Percentiles rank a stretch among this genome's conserved stretches.
These are phyloP conservation scores for Mrakiaceae sp. DNA, from an alignment of 1,284 basidiomycete species.

Conservation along the genomic window DNA sequence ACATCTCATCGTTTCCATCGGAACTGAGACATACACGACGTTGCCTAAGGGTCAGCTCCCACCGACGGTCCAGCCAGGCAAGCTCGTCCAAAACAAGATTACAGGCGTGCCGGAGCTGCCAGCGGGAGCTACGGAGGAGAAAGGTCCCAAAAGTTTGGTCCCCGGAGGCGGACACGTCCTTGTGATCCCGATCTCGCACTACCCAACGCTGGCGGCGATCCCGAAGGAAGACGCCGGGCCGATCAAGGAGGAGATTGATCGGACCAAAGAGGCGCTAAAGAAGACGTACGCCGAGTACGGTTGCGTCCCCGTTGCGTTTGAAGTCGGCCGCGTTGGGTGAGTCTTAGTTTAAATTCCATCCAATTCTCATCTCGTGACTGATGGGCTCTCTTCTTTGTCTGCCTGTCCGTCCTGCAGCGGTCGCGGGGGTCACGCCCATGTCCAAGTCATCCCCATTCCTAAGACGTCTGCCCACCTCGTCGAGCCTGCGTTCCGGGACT, in stretches of 20 bases:
- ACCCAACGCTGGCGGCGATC: slow-evolving; percentile 52
- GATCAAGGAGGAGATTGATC: slow-evolving; percentile 67
- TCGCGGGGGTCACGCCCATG: slow-evolving; percentile 86
- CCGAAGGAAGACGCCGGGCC: slow-evolving; percentile 61
- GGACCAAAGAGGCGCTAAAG: slow-evolving; percentile 65
- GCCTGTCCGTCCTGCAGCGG: slow-evolving; percentile 28
- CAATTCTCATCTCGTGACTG: neutral
- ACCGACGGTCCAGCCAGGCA: slow-evolving; percentile 49
- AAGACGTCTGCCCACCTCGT: slow-evolving; percentile 48
- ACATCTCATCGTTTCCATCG: slow-evolving; percentile 86
- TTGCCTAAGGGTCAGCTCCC: slow-evolving; percentile 86
- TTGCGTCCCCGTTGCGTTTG: slow-evolving; percentile 64
- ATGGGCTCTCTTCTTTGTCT: neutral
- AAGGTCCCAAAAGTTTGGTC: slow-evolving; percentile 38
- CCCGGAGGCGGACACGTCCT: slow-evolving; percentile 90
- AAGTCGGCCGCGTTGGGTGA: slow-evolving; percentile 49
- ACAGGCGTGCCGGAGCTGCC: slow-evolving; percentile 9
- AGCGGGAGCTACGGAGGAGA: neutral
- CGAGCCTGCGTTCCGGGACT: slow-evolving; percentile 55
- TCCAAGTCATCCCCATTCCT: slow-evolving; percentile 77
- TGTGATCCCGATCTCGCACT: slow-evolving; percentile 61
- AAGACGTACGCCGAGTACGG: slow-evolving; percentile 59
- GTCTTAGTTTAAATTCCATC: neutral
- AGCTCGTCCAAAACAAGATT: slow-evolving; percentile 21
- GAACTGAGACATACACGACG: slow-evolving; percentile 81